A percentile compares a stretch with the other conserved stretches of the same genome.
Evolutionary conservation across 2,329 filamentous ascomycete genomes (phyloP).

Genomic region (Alternaria triticimaculans): DNA sequence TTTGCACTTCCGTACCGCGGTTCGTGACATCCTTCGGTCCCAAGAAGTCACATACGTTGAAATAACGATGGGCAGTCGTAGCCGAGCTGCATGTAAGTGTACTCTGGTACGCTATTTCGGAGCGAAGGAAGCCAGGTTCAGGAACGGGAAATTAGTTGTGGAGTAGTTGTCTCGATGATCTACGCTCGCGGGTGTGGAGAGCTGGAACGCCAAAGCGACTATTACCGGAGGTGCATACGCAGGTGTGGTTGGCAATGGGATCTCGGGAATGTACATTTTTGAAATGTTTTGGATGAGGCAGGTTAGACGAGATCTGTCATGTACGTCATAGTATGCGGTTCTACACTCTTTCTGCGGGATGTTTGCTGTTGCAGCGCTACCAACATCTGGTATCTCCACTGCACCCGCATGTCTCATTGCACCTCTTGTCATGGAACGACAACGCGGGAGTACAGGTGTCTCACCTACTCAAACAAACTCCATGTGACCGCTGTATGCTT

Average conservation of each 20-base stretch:
- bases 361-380: not conserved
- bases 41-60: not conserved
- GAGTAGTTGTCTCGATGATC: not conserved
- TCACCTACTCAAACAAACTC: not conserved
- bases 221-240: not conserved
- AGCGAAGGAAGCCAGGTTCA: not conserved
- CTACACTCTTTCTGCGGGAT: not conserved
- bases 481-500: not conserved
- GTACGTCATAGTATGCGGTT: not conserved
- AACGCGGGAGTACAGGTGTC: not conserved
- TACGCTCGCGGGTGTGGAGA: not conserved
- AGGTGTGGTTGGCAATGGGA: not conserved
- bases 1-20: not conserved
- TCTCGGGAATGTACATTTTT: not conserved
- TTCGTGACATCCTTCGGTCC: not conserved
- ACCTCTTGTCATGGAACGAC: not conserved
- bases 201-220: not conserved
- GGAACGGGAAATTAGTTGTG: not conserved
- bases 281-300: not conserved
- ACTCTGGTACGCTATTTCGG: not conserved
- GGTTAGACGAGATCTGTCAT: not conserved
- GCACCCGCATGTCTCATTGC: not conserved
- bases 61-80: not conserved
- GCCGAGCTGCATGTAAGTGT: not conserved
- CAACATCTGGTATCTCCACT: not conserved